phyloP scores from a whole-genome alignment of 2,329 filamentous ascomycete species.

The Scopulariopsis brevicaulis region DNA sequence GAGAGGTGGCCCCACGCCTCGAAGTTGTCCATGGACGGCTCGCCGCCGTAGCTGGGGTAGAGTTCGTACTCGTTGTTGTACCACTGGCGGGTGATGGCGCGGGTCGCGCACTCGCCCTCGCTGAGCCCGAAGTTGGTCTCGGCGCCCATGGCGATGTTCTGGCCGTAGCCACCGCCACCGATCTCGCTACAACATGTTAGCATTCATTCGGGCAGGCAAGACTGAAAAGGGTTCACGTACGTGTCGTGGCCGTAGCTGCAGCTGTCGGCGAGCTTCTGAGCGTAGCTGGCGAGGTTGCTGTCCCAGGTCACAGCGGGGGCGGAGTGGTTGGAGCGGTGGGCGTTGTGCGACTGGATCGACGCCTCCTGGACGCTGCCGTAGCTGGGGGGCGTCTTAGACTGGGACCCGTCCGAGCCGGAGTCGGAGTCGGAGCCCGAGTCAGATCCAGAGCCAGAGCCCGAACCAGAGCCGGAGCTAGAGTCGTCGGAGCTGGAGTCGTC shows the following conservation, averaged over 20 bases:
- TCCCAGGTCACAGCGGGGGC: conserved; percentile 56
- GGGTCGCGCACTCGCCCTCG: conserved; percentile 24
- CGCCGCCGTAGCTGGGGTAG: conserved; percentile 48
- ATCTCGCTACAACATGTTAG: conserved; percentile 26
- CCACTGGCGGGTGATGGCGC: conserved; percentile 71
- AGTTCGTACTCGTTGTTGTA: conserved; percentile 67
- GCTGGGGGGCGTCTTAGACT: conserved; percentile 7
- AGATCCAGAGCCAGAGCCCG: neutral
- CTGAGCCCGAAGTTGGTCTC: conserved; percentile 22
- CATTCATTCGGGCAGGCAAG: too few species aligned
- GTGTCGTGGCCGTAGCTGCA: conserved; percentile 69
- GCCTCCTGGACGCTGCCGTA: conserved; percentile 14
- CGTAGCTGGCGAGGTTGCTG: conserved; percentile 49
- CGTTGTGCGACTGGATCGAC: conserved; percentile 67
- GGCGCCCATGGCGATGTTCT: conserved; percentile 73
- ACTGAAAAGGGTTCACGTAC: too few species aligned
- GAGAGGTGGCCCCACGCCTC: conserved; percentile 48
- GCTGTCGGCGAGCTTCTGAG: conserved; percentile 47
- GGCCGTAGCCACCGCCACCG: conserved; percentile 62
- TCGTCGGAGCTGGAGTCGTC: neutral
- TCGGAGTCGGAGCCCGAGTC: neutral
- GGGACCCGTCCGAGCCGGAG: conserved; percentile 5
- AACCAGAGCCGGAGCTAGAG: conserved; percentile 2
- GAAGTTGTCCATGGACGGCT: conserved; percentile 51
- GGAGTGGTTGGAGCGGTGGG: conserved; percentile 76